Evolutionary conservation across 2,329 filamentous ascomycete species (phyloP).

Genomic region (Karstenula rhodostoma): DNA sequence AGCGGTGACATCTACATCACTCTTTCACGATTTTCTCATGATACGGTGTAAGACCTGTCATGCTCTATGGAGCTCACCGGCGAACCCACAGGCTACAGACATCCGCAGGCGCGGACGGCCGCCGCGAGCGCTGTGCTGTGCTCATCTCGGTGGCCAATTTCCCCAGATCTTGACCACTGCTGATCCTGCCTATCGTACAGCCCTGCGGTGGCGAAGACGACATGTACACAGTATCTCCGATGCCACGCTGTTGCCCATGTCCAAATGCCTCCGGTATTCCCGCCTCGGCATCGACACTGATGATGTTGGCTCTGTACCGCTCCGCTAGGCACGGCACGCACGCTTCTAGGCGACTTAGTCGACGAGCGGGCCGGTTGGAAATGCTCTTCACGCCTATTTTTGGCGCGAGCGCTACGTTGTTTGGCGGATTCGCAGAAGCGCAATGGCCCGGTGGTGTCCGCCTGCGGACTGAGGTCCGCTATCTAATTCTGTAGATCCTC

Average conservation of each 20-base stretch:
- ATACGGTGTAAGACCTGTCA: constrained; percentile 11
- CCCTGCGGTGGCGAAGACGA: constrained; percentile 9
- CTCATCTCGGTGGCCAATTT: constrained; percentile 8
- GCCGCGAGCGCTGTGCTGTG: neutral
- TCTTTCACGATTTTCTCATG: constrained; percentile 1
- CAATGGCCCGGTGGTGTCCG: constrained; percentile 12
- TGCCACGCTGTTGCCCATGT: neutral
- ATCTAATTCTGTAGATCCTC: constrained; percentile 3
- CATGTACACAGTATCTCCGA: neutral
- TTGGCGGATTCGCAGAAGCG: neutral
- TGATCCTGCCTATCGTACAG: constrained; percentile 4
- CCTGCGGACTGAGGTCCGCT: constrained; percentile 3
- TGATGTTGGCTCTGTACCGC: neutral
- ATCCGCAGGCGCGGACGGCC: constrained; percentile 1
- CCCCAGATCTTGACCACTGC: constrained; percentile 10
- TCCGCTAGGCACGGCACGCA: constrained; percentile 3
- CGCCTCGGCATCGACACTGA: neutral
- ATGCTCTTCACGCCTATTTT: neutral
- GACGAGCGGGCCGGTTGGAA: constrained; percentile 2
- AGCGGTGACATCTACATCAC: constrained; percentile 10
- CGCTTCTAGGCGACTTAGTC: constrained; percentile 1
- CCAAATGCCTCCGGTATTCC: neutral
- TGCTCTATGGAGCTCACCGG: constrained; percentile 6
- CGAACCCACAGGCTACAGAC: neutral
- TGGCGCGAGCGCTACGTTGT: constrained; percentile 1